Percentiles rank a stretch among this genome's conserved stretches.
Conservation (phyloP, 805 yeast species). For the Nakazawaea laoshanensis region DNA sequence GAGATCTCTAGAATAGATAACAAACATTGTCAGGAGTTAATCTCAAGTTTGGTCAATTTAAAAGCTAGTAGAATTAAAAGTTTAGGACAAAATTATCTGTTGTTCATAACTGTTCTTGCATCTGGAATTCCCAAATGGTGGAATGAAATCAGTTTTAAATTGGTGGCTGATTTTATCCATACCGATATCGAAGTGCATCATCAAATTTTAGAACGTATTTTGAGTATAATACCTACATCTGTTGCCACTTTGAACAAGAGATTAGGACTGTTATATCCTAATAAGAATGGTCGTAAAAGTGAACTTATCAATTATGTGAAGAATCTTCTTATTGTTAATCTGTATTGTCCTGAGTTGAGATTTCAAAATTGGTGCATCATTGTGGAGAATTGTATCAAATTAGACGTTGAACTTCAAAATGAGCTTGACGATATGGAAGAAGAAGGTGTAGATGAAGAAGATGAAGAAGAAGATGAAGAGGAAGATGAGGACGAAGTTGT, state of each 20-base stretch:
- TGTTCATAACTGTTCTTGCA: slow-evolving; percentile 69
- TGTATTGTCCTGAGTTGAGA: slow-evolving; percentile 71
- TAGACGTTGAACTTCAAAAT: slow-evolving; percentile 89
- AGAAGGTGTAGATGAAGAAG: slow-evolving; percentile 45
- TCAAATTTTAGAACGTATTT: slow-evolving; percentile 50
- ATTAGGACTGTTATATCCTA: slow-evolving; percentile 64
- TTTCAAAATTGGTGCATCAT: slow-evolving; percentile 72
- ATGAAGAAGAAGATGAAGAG: slow-evolving; percentile 23
- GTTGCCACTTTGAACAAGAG: slow-evolving; percentile 52
- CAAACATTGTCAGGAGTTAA: slow-evolving; percentile 39
- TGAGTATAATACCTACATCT: slow-evolving; percentile 76
- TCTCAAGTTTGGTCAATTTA: slow-evolving; percentile 54
- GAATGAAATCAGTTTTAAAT: slow-evolving; percentile 64
- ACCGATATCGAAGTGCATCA: slow-evolving; percentile 41
- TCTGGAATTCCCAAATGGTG: slow-evolving; percentile 88
- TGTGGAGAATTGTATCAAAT: slow-evolving; percentile 70
- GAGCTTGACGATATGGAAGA: slow-evolving; percentile 82
- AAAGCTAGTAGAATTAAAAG: slow-evolving; percentile 49
- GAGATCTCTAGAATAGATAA: slow-evolving; percentile 66
- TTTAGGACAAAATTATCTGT: slow-evolving; percentile 38
- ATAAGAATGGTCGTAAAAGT: slow-evolving; percentile 53
- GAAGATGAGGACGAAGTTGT: slow-evolving; percentile 23
- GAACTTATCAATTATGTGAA: slow-evolving; percentile 54
- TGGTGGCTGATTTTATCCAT: slow-evolving; percentile 53
- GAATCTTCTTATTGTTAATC: slow-evolving; percentile 51